Evolutionary conservation across 495 filamentous ascomycete genomes (phyloP).

Genomic region (Neurospora sp.): DNA sequence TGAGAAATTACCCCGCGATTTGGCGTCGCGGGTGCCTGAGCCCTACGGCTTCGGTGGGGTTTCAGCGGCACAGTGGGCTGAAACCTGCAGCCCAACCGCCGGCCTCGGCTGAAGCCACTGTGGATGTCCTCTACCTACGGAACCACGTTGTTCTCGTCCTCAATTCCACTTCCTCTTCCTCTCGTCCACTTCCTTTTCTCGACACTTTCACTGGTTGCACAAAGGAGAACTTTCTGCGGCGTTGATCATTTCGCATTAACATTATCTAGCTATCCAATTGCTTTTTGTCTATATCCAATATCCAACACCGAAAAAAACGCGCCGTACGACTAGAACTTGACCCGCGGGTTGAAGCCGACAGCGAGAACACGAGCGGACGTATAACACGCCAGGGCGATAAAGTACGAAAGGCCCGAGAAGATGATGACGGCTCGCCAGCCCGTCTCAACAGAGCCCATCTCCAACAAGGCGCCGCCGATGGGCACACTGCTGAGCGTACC

Average conservation of each 20-base stretch:
- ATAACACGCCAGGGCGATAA: conserved; percentile 49
- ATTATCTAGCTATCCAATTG: background rate
- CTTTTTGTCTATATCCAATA: background rate
- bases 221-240: background rate
- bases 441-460: conserved; percentile 27
- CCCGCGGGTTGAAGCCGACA: conserved; percentile 54
- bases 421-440: conserved; percentile 56
- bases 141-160: background rate
- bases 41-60: background rate
- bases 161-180: background rate
- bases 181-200: background rate
- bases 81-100: background rate
- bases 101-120: background rate
- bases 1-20: background rate
- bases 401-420: conserved; percentile 58
- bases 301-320: background rate
- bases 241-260: background rate
- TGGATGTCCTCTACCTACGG: background rate
- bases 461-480: conserved; percentile 68
- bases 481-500: conserved; percentile 81
- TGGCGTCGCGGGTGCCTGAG: background rate
- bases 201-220: background rate
- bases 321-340: conserved; percentile 29
- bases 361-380: conserved; percentile 50
- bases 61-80: background rate